Base-by-base conservation (phyloP, 305 asterid species). In the Solanum hybrid region DNA sequence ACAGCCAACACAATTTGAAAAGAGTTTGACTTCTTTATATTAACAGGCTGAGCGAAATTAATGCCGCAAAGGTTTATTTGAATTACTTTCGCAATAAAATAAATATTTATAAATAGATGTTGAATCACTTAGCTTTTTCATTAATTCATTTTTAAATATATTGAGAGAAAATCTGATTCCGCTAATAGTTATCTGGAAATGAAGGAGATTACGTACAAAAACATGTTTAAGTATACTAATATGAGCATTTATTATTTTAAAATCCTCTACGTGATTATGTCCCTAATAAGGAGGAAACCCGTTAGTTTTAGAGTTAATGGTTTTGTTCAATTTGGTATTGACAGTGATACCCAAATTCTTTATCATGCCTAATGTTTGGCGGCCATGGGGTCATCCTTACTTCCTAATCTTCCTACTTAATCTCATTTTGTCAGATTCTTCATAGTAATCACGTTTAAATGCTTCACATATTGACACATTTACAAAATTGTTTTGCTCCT, bases 381-480 rank as follows among this genome's bases (percentile, higher is more conserved):
- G 11, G 87, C 29, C 74, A 10, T 84, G 87, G 87, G 87, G 75
- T 18, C 87, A 51, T 71, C 87, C 87, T 84, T 82, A 40, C 69
- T 26, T 84, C 39, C 87, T 83, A 46, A 83, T 83, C 40, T 16
- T 83, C 40, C 87, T 28, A 84, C 87, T 84, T 46, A 84, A 29
- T 51, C 29, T 84, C 31, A 51, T 84, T 84, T 84, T 51, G 87
- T 84, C 73, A 82, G 87, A 82, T 29, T 10, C n/a, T 26, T 31
- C 29, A 5, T 20, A 84, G 3, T 84, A 84, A 51, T 84, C 74
- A 84, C 61, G 87, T 35, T 84, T 84, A 84, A 29, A 9, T 84
- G 40, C 87, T 36, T 84, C 87, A 51, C 75, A 29, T 31, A 84
- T 51, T 51, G 31, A 84, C 74, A 84, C 71, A 82, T 42, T 81